Evolutionary conservation across 352 stramenopile species (phyloP), one percentile per base, ranked within the genome.

Genomic region (Pythium sp.): DNA sequence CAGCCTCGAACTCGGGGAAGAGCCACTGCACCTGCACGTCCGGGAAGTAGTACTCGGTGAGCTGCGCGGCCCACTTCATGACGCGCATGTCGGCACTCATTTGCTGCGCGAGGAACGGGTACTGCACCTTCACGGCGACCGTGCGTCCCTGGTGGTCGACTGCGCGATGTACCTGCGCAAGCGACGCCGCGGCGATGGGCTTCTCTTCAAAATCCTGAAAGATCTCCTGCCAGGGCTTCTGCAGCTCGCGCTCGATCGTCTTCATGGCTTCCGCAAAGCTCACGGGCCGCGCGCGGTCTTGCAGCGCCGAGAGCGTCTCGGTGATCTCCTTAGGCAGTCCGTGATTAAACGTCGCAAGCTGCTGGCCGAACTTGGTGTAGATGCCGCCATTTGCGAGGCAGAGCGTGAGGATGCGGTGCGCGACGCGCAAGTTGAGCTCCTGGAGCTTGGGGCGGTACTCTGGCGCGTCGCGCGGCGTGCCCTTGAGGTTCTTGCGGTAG

Each of bases 341-440:
- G 72, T 99, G 93, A 75, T 99, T 98, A 57, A 99, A 90, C 69
- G 98, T 98, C 5, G 96, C 93, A 20, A 99, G 69, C 73, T 99
- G 97, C 80, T 99, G 97, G 8, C 97, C 97, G 8, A 99, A 92
- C 77, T 99, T 99, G 60, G 98, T 98, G 84, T 99, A 99, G 18
- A 98, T 94, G 56, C 97, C 96, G 43, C 88, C 93, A 76, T 99
- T 99, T 5, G 78, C 71, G 61, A 91, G 90, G 73, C 95, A 99
- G 57, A 99, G 72, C 18, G 90, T 38, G 20, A 98, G 74, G 18
- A 99, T 75, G 38, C 92, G 84, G 71, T 91, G 67, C 6, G 97
- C 97, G 36, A 86, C 93, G 65, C 89, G 87, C 58, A 86, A 55
- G 72, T 97, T 96, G 20, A 92, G 81, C 28, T 57, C 68, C 41